Evolutionary conservation across 768 basidiomycete genomes (phyloP).

Genomic region (Tephrocybe rancida): DNA sequence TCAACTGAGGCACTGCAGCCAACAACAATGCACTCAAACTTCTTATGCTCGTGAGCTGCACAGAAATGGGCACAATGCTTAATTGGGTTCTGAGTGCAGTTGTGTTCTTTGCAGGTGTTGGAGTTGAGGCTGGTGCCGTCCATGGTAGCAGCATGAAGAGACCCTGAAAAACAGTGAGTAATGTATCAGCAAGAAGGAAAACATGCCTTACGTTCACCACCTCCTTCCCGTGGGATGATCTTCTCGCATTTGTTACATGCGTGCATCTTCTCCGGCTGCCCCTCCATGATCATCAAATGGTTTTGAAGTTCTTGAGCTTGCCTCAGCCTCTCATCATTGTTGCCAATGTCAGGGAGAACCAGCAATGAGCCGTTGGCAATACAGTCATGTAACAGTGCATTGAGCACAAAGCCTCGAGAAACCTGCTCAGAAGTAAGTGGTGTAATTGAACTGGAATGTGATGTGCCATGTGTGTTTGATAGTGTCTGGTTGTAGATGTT

Average conservation of each 20-base stretch:
- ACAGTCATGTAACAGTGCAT: background rate
- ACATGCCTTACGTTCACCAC: too few relatives aligned
- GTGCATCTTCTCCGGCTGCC: background rate
- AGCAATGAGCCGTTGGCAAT: background rate
- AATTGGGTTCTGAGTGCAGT: background rate
- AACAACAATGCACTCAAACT: too few relatives aligned
- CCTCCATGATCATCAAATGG: background rate
- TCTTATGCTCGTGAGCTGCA: background rate
- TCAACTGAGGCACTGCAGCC: too few relatives aligned
- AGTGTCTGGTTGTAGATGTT: background rate
- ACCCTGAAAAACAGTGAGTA: background rate
- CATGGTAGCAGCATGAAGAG: background rate
- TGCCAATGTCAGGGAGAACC: background rate
- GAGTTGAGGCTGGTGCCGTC: background rate
- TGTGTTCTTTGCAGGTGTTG: background rate
- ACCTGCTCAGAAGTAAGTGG: background rate
- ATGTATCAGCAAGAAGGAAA: too few relatives aligned
- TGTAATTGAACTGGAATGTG: background rate
- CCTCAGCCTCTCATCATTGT: background rate
- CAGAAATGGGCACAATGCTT: background rate
- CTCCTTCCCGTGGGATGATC: background rate
- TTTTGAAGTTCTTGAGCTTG: background rate
- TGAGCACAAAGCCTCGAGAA: background rate
- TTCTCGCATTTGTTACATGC: background rate
- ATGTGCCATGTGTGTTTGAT: background rate